Base-by-base conservation (phyloP, 768 basidiomycete species). In the Pluteus cervinus region DNA sequence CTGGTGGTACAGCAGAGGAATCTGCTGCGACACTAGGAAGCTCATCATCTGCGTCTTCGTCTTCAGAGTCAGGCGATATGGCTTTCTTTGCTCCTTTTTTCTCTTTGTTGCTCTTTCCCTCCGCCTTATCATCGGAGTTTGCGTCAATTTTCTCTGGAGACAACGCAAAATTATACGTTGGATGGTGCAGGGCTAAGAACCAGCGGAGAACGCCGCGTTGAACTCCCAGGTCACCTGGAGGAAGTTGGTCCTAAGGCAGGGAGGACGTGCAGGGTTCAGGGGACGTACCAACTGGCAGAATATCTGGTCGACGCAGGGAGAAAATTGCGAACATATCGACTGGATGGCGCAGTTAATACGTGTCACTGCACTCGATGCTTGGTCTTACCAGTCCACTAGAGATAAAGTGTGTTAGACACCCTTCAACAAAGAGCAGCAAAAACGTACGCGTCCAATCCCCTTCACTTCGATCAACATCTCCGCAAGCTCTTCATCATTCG, bases 321-420 rank as follows among this genome's bases (percentile, higher is more conserved):
- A 93, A 94, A 29, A 96, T 87, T 10, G 85, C 73, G 52, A 93
- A 93, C 91, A 93, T 93, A 50, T 91, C 81, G n/a, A 90, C 87
- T 73, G 60, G 37, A 36, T 35, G 28, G 35, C 35, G 28, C 37
- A 40, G 26, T n/a, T 33, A 24, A 18, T 18, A 29, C 16, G 7
- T 6, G 16, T 16, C 14, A n/a, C 14, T 22, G 10, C 25, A 14
- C 20, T 30, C 8, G 6, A 9, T n/a, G 12, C 33, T 23, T 9
- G 12, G 5, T 49, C 57, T 40, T 55, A 77, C 79, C 77, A 32
- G 81, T 82, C 79, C 74, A 82, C 79, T 76, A 42, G 16, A 42
- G 23, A 34, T 9, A 43, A 24, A 18, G 21, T 22, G 14, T 18
- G 15, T 14, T 7, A 14, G 25, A 18, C 38, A 11, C 17, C 18